Conservation (phyloP, 169 alveolate species). For the Theileria sp. region DNA sequence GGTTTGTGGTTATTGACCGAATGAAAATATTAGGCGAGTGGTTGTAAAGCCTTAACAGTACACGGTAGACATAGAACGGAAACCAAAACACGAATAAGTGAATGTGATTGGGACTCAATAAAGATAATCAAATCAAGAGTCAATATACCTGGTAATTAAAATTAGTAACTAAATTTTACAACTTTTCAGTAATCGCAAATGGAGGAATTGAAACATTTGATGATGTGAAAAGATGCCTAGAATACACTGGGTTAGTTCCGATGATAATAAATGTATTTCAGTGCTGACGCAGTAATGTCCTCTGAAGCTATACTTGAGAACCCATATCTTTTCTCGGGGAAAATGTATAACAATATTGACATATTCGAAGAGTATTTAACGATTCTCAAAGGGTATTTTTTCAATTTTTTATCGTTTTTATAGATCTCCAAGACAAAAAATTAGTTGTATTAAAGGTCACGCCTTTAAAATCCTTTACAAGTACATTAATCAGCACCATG, state of each 20-base stretch:
- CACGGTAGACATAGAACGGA: slow-evolving; percentile 75
- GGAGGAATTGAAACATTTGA: slow-evolving; percentile 88
- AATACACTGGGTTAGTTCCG: slow-evolving; percentile 82
- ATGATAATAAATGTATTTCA: not conserved
- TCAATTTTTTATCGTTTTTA: no score
- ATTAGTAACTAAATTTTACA: not conserved
- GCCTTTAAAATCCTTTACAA: slow-evolving; percentile 57
- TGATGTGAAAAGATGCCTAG: slow-evolving; percentile 83
- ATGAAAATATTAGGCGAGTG: slow-evolving; percentile 58
- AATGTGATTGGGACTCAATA: slow-evolving; percentile 79
- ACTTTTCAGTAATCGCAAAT: slow-evolving; percentile 83
- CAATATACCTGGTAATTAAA: slow-evolving; percentile 76
- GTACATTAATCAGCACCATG: slow-evolving; percentile 42
- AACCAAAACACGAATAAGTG: slow-evolving; percentile 60
- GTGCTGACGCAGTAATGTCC: slow-evolving; percentile 88
- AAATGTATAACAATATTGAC: slow-evolving; percentile 43
- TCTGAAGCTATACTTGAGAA: slow-evolving; percentile 89
- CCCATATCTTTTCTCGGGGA: slow-evolving; percentile 79
- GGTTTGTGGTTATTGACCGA: slow-evolving; percentile 36
- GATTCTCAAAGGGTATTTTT: slow-evolving; percentile 31
- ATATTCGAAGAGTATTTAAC: slow-evolving; percentile 54
- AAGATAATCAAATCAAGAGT: slow-evolving; percentile 82
- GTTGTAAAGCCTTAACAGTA: slow-evolving; percentile 81
- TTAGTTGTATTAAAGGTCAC: slow-evolving; percentile 49
- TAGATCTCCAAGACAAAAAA: slow-evolving; percentile 54